Base-by-base conservation (phyloP, 2,329 filamentous ascomycete genomes). In the Raffaelea albimanens region DNA sequence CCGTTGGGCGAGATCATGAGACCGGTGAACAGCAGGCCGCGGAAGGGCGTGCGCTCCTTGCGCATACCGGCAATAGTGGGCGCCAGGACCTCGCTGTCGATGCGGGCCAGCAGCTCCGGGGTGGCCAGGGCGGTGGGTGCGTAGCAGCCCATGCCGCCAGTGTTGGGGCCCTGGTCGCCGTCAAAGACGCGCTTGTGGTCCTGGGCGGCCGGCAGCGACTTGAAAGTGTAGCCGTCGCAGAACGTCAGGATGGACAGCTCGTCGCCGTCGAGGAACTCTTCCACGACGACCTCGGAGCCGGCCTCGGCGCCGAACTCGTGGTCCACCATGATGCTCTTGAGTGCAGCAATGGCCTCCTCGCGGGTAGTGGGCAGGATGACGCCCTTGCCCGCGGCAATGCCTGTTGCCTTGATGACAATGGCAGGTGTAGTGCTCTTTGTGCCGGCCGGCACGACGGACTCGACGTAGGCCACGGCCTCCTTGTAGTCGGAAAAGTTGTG, bases 61-160 rank as follows among this genome's bases (percentile, higher is more conserved):
- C 83, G 78, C 87, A 97, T 91, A 49, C 89, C 90, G 50, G 87
- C 78, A 51, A 97, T 80, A 2, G 90, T 96, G 7, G 91, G 90
- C 63, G 89, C 80, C n/a, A 97, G 76, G 47, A 96, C 84, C 31
- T 85, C 85, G 48, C 75, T 73, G 61, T 96, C 84, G 52, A 98
- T 81, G 51, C 82, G 75, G 18, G 83, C 83, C 18, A 93, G 75
- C n/a, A 95, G 72, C 52, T 83, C 79, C 45, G 81, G 77, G 0
- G 83, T 85, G 25, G 84, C 82, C 57, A 90, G 83, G 53, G 80
- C 85, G 2, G 90, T 94, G n/a, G 87, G 87, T 16, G 90, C 89
- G 65, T 97, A 97, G 62, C 89, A 95, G 45, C 93, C 93, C 93
- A 97, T 97, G 38, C 93, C 93, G 50, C 91, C 93, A 2, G 93